Evolutionary conservation across 2,329 filamentous ascomycete species (phyloP), one percentile per base, ranked within the genome.

Genomic region (Neonectria ditissima): DNA sequence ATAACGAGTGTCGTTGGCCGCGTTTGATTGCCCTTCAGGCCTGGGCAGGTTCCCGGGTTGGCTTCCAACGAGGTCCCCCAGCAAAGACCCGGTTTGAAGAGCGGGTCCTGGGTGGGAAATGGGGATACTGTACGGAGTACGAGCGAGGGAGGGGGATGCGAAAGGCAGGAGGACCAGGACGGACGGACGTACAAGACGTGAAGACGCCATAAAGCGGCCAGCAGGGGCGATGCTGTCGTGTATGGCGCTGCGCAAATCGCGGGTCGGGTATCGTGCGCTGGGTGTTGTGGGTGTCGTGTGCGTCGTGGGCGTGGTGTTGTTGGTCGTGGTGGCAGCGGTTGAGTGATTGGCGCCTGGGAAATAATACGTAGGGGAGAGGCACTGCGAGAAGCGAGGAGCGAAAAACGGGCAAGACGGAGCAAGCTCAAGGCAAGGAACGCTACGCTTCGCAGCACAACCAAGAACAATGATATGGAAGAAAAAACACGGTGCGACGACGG

Each of bases 161-260:
- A 41, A 41, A 20, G 37, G 37, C n/a, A 41, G 43, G 45, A 52
- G 37, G 54, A 51, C 54, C 53, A 48, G 24, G 6, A 26, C 24
- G 24, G 6, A 26, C 24, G 24, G 48, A 63, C 60, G 60, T 63
- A 63, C 60, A 52, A 55, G 48, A 50, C 55, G 60, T 59, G 60
- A 59, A 50, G 55, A 58, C 55, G 60, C 60, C 60, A 63, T 63
- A 58, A 44, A 63, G 55, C 55, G 50, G 50, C 50, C n/a, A 51
- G 26, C 41, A 51, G 44, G 34, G 26, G 43, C 51, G 55, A 51
- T 63, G 32, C 44, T 18, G 39, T 43, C 45, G 32, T 30, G 11
- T 28, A 22, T 28, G 41, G 22, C 37, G 60, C 26, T 37, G 41
- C 48, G 48, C 43, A 20, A 20, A 28, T 61, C 45, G 52, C 44